Percentiles rank a stretch among this genome's conserved stretches.
Conservation (phyloP, 371 early-diverging fungal genomes). For the Mucor lusitanicus region DNA sequence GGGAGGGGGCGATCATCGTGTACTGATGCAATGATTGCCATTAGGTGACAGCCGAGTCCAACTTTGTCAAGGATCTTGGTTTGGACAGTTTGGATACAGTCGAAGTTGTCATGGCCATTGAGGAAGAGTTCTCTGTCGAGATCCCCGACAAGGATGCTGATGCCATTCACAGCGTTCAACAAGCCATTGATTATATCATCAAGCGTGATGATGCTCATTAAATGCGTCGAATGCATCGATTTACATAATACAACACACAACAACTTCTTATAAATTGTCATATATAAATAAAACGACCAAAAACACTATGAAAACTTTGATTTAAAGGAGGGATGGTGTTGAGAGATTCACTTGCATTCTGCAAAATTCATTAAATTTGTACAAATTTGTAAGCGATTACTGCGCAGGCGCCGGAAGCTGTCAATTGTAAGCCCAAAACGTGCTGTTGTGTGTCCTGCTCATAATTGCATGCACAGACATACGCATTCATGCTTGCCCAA, state of each 20-base stretch:
- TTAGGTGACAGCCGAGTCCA: slow-evolving; percentile 83
- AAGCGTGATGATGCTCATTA: slow-evolving; percentile 81
- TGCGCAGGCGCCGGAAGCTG: neutral
- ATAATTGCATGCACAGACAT: too few relatives aligned
- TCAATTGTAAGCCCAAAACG: neutral
- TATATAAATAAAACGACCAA: neutral
- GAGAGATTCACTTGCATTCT: neutral
- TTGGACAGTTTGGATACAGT: slow-evolving; percentile 96
- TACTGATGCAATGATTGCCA: neutral
- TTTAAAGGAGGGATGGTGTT: neutral
- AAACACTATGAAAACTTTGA: neutral
- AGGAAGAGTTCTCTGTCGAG: slow-evolving; percentile 98
- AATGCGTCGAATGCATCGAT: slow-evolving; percentile 3
- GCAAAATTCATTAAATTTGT: neutral
- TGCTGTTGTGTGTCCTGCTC: too few relatives aligned
- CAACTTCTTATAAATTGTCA: neutral
- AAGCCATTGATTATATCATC: slow-evolving; percentile 88
- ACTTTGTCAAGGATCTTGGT: slow-evolving; percentile 93
- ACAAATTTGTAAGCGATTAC: neutral
- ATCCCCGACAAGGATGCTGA: slow-evolving; percentile 98
- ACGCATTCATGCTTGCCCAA: neutral
- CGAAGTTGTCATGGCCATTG: slow-evolving; percentile 98
- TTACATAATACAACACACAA: neutral
- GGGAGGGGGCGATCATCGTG: neutral
- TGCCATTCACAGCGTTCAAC: slow-evolving; percentile 84